These are phyloP conservation scores for Glycyrrhiza uralensis DNA, from an alignment of 306 rosid species.

Conservation along the genomic window DNA sequence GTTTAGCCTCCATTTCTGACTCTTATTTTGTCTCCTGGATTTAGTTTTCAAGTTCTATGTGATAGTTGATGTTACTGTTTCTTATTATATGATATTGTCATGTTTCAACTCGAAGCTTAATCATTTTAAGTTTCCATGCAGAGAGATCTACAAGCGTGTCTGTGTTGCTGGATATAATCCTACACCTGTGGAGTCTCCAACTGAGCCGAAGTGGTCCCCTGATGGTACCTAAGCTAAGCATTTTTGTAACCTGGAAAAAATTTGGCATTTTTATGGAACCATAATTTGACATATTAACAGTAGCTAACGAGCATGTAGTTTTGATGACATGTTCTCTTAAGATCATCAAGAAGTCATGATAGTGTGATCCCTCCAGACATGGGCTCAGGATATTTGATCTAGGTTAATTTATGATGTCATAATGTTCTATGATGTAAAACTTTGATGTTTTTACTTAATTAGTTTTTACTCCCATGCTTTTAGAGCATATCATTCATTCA, in stretches of 20 bases:
- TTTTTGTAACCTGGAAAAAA: not conserved
- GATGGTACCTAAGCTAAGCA: slow-evolving; percentile 46
- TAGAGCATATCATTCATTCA: not conserved
- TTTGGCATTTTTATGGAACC: not conserved
- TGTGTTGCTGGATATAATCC: slow-evolving; percentile 77
- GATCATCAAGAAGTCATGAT: not conserved
- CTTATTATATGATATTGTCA: not conserved
- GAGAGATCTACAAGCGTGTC: slow-evolving; percentile 59
- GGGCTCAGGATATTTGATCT: not conserved
- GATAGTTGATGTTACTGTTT: not conserved
- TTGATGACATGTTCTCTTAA: not conserved
- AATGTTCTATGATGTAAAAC: not conserved
- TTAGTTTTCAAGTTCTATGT: not conserved
- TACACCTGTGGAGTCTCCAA: slow-evolving; percentile 70
- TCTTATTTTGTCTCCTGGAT: not conserved
- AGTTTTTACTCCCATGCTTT: not conserved
- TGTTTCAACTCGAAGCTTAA: slow-evolving; percentile 20
- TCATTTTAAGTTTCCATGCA: slow-evolving; percentile 34
- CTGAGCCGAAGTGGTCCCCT: slow-evolving; percentile 97
- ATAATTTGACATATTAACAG: not conserved
- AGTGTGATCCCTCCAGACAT: not conserved
- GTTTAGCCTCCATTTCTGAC: not conserved
- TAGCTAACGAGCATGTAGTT: slow-evolving; percentile 7
- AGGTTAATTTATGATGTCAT: not conserved
- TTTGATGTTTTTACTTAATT: not conserved